Base-by-base conservation (phyloP, 352 stramenopile genomes). In the Globisporangium lucens region DNA sequence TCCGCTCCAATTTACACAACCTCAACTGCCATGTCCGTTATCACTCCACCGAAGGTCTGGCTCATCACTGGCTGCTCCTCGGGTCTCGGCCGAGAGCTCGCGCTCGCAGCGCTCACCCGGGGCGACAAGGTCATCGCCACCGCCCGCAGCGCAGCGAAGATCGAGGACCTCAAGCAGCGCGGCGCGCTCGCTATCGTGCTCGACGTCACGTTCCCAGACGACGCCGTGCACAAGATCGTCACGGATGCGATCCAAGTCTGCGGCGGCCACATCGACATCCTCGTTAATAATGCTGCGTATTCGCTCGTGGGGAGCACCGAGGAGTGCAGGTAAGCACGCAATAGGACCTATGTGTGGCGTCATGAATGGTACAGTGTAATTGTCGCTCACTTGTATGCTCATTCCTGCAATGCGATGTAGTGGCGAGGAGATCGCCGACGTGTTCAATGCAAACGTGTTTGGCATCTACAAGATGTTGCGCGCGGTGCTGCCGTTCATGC, bases 231-330 rank as follows among this genome's bases (percentile, higher is more conserved):
- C 15, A 52, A 38, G 29, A 52, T 17, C 17, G 43, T 52, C 43
- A 6, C 43, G 15, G 30, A 35, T 35, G 30, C 30, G 30, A 35
- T 35, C 30, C 30, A 35, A 35, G 30, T 35, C 30, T 35, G 30
- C 30, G 30, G 30, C 30, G 30, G 30, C 30, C 30, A 5, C 30
- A 74, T 85, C 65, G 76, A 82, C 67, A 64, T 83, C 15, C 61
- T 85, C 15, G 74, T 83, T 12, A 83, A 85, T 59, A 85, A 85
- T 64, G 77, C 75, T 27, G 75, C 69, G 30, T 79, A 84, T 46
- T 57, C 73, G 38, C 69, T 81, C 33, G 61, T 75, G 57, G 77
- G 77, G 2, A 68, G 65, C 10, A 73, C 75, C 36, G 77, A 84
- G 53, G 77, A 82, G 66, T 76, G 70, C 66, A 79, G 70, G 71